Percentiles rank a stretch among this genome's conserved stretches.
phyloP scores from a whole-genome alignment of 73 alveolate species.

The Symbiodinium natans region DNA sequence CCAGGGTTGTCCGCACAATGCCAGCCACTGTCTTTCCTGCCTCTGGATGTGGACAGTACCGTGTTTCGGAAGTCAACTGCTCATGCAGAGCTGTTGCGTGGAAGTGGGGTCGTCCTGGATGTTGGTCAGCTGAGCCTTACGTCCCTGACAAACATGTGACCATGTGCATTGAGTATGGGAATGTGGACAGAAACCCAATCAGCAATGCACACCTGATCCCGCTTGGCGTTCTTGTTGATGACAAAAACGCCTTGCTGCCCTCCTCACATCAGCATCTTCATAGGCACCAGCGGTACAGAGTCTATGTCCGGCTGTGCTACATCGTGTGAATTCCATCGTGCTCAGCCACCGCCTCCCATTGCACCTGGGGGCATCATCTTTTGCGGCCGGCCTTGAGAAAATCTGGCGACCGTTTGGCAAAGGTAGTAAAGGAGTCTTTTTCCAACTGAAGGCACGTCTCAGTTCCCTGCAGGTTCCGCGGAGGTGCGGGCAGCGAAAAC shows the following conservation, averaged over 20 bases:
- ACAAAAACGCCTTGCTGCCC: constrained; percentile 94
- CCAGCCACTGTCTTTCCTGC: constrained; percentile 97
- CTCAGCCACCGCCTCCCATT: not conserved
- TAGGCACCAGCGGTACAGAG: too few species aligned
- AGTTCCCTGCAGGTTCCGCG: not conserved
- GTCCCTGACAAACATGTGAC: constrained; percentile 95
- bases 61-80: too few species aligned
- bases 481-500: not conserved
- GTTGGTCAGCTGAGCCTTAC: constrained; percentile 98
- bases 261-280: not conserved
- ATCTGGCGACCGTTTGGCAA: not conserved
- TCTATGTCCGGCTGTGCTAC: too few species aligned
- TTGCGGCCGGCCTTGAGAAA: not conserved
- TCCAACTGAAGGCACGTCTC: not conserved
- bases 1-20: constrained; percentile 99
- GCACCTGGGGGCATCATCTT: constrained; percentile 17
- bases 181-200: not conserved
- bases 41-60: not conserved
- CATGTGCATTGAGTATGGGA: too few species aligned
- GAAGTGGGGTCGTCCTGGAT: too few species aligned
- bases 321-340: too few species aligned
- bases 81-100: constrained; percentile 19
- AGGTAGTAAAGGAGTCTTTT: not conserved
- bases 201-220: constrained; percentile 95
- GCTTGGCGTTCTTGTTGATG: constrained; percentile 97